These are phyloP conservation scores for Clitoria ternatea DNA, from an alignment of 306 rosid species.

Conservation along the genomic window DNA sequence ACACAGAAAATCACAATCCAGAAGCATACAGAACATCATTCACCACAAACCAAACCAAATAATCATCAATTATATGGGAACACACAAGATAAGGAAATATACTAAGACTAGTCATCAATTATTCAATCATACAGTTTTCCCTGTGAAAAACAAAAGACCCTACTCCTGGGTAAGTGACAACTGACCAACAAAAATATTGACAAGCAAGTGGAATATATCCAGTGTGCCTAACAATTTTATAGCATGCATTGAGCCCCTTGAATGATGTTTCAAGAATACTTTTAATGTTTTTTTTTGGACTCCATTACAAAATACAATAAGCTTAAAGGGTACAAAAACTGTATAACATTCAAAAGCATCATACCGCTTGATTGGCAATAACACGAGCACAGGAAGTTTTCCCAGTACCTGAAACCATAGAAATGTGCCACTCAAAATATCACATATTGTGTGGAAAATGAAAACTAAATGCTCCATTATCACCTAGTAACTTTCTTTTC, in stretches of 20 bases:
- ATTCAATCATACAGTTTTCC: not conserved
- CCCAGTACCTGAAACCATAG: conserved; percentile 77
- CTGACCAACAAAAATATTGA: not conserved
- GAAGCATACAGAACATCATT: not conserved
- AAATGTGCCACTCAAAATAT: conserved; percentile 21
- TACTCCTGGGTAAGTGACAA: not conserved
- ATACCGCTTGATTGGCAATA: conserved; percentile 87
- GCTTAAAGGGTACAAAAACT: not conserved
- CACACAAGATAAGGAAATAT: not conserved
- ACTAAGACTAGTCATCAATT: not conserved
- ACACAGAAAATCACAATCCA: not conserved
- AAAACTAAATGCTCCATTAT: not conserved
- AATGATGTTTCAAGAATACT: not conserved
- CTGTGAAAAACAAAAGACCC: not conserved
- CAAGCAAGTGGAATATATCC: conserved; percentile 12
- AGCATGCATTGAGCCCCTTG: not conserved
- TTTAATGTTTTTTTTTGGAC: not conserved
- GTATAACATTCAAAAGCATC: conserved; percentile 25
- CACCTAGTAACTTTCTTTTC: not conserved
- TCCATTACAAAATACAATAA: no score
- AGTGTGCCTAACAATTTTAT: not conserved
- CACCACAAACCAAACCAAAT: not conserved
- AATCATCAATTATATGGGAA: no score
- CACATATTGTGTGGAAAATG: not conserved
- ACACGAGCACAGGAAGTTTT: conserved; percentile 96